Evolutionary conservation across 768 basidiomycete species (phyloP).

Genomic region (Mycena vulgaris): DNA sequence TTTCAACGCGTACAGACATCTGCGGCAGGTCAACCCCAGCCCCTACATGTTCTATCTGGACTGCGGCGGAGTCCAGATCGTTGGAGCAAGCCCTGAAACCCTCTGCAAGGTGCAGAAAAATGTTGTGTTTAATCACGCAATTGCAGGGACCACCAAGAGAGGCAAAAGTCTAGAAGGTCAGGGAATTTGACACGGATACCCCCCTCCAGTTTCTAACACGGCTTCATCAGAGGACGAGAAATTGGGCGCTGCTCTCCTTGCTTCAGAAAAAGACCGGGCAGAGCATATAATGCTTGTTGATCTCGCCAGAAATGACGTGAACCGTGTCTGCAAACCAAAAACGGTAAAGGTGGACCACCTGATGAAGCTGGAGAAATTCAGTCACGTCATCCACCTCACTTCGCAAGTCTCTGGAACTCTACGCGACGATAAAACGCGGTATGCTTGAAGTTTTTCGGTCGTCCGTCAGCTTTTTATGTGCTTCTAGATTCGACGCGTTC

Average conservation of each 20-base stretch:
- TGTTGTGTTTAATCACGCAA: constrained; percentile 97
- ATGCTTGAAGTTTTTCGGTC: constrained; percentile 27
- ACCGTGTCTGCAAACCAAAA: constrained; percentile 94
- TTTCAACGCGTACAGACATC: constrained; percentile 96
- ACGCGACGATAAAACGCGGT: constrained; percentile 90
- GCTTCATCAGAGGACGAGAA: constrained; percentile 84
- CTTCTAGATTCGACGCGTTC: constrained; percentile 93
- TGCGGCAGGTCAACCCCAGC: constrained; percentile 96
- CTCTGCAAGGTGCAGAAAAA: constrained; percentile 95
- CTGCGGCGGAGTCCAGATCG: constrained; percentile 92
- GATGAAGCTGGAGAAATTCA: constrained; percentile 95
- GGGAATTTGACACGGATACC: constrained; percentile 40
- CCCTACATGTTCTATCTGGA: constrained; percentile 99
- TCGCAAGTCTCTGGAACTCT: constrained; percentile 93
- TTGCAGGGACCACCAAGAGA: constrained; percentile 93
- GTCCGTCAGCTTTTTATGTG: constrained; percentile 21
- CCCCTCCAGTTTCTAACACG: constrained; percentile 28
- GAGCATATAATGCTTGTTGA: constrained; percentile 99
- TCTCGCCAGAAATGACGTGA: constrained; percentile 97
- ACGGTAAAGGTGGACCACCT: constrained; percentile 97
- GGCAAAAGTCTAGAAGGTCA: constrained; percentile 90
- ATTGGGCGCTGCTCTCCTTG: constrained; percentile 79
- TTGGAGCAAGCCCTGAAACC: constrained; percentile 99
- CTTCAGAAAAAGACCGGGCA: constrained; percentile 95
- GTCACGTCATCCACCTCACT: constrained; percentile 97